phyloP scores from a whole-genome alignment of 2,329 filamentous ascomycete genomes.

The Ceratocystiopsis minuta region DNA sequence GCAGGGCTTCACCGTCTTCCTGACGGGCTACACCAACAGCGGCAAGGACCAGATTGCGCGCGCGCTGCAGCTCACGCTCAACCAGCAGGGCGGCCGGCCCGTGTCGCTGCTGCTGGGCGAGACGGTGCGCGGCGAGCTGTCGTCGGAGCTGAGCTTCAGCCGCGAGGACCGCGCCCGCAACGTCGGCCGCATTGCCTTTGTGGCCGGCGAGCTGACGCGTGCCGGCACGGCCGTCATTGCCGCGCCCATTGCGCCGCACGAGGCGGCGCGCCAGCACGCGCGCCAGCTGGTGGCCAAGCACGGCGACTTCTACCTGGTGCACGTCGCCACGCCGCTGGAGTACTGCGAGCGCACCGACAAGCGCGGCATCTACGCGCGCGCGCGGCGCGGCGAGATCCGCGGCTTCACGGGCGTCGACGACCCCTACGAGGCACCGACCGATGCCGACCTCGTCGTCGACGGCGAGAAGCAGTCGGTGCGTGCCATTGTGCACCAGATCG shows the following conservation, averaged over 20 bases:
- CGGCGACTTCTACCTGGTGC: constrained; percentile 85
- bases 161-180: constrained; percentile 84
- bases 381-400: constrained; percentile 80
- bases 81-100: constrained; percentile 90
- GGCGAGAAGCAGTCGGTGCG: constrained; percentile 72
- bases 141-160: constrained; percentile 88
- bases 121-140: constrained; percentile 84
- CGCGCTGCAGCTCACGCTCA: constrained; percentile 88
- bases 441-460: constrained; percentile 74
- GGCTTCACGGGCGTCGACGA: constrained; percentile 97
- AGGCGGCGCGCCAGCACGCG: constrained; percentile 56
- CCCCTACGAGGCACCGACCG: constrained; percentile 72
- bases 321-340: constrained; percentile 85
- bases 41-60: constrained; percentile 95
- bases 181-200: constrained; percentile 90
- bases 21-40: constrained; percentile 90
- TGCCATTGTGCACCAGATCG: constrained; percentile 91
- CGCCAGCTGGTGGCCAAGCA: constrained; percentile 73
- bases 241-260: constrained; percentile 88
- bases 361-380: constrained; percentile 71
- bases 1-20: constrained; percentile 96
- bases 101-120: constrained; percentile 91
- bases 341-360: constrained; percentile 91
- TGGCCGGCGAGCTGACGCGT: constrained; percentile 84
- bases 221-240: constrained; percentile 90